Evolutionary conservation across 2,329 filamentous ascomycete genomes (phyloP).

Genomic region (Fusarium napiforme): DNA sequence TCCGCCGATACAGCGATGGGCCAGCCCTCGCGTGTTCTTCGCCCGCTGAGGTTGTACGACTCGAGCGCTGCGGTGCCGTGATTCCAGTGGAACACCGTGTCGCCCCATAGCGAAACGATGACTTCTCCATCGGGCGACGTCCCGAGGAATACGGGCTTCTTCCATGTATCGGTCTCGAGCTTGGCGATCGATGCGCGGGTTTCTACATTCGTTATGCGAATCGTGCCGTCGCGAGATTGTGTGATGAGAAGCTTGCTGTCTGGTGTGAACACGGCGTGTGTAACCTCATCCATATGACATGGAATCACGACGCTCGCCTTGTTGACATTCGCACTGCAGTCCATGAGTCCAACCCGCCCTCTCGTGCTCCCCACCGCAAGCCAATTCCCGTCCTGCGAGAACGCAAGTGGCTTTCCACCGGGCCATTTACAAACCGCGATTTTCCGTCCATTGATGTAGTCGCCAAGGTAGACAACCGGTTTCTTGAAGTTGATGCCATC

Average conservation of each 20-base stretch:
- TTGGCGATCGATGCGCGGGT: constrained; percentile 43
- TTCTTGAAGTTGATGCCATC: constrained; percentile 39
- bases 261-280: constrained; percentile 44
- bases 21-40: constrained; percentile 49
- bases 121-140: constrained; percentile 45
- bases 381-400: constrained; percentile 39
- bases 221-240: constrained; percentile 44
- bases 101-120: constrained; percentile 50
- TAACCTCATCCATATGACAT: constrained; percentile 43
- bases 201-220: constrained; percentile 39
- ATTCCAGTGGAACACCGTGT: constrained; percentile 51
- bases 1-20: constrained; percentile 51
- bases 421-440: constrained; percentile 37
- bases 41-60: constrained; percentile 47
- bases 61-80: constrained; percentile 45
- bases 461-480: constrained; percentile 38
- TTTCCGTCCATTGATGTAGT: constrained; percentile 39
- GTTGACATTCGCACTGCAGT: constrained; percentile 28
- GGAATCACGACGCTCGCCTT: constrained; percentile 28
- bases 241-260: constrained; percentile 39
- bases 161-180: constrained; percentile 45
- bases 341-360: constrained; percentile 41
- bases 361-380: constrained; percentile 38
- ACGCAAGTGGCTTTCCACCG: constrained; percentile 39
- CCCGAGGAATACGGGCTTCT: constrained; percentile 42